Conservation (phyloP, 768 basidiomycete genomes). For the Mrakia blollopis region DNA sequence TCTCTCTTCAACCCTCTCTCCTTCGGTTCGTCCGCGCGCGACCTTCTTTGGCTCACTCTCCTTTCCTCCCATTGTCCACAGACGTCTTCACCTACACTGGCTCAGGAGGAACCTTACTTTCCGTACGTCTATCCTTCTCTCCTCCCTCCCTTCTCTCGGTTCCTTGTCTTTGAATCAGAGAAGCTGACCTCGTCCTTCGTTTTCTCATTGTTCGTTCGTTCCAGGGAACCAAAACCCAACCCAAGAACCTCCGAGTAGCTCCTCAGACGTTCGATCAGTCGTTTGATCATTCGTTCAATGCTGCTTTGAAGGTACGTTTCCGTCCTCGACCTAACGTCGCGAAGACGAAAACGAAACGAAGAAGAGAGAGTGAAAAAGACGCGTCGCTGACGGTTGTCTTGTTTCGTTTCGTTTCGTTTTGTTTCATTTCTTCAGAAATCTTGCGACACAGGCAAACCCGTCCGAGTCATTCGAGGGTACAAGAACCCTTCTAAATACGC, state of each 20-base stretch:
- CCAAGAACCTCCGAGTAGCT: slow-evolving; percentile 87
- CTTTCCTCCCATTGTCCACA: too few species aligned
- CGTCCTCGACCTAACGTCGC: too few species aligned
- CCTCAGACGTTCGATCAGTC: slow-evolving; percentile 78
- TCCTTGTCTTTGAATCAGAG: slow-evolving; percentile 47
- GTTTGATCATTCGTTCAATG: slow-evolving; percentile 70
- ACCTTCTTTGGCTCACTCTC: too few species aligned
- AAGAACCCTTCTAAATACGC: slow-evolving; percentile 69
- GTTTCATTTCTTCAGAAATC: slow-evolving; percentile 53
- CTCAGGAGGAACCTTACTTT: too few species aligned
- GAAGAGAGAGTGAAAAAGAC: too few species aligned
- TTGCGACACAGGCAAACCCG: slow-evolving; percentile 70
- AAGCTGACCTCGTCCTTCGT: too few species aligned
- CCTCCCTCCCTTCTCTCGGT: too few species aligned
- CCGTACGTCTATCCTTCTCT: slow-evolving; percentile 44
- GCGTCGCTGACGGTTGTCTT: background rate
- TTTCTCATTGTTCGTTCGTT: too few species aligned
- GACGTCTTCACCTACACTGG: too few species aligned
- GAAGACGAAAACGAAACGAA: too few species aligned
- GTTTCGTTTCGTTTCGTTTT: background rate
- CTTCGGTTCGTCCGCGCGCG: slow-evolving; percentile 63
- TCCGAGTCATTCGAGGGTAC: slow-evolving; percentile 82
- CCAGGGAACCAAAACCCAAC: slow-evolving; percentile 67
- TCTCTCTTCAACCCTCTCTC: slow-evolving; percentile 36
- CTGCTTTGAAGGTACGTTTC: too few species aligned